Base-by-base conservation (phyloP, 495 filamentous ascomycete genomes). In the Trichoderma reesei region DNA sequence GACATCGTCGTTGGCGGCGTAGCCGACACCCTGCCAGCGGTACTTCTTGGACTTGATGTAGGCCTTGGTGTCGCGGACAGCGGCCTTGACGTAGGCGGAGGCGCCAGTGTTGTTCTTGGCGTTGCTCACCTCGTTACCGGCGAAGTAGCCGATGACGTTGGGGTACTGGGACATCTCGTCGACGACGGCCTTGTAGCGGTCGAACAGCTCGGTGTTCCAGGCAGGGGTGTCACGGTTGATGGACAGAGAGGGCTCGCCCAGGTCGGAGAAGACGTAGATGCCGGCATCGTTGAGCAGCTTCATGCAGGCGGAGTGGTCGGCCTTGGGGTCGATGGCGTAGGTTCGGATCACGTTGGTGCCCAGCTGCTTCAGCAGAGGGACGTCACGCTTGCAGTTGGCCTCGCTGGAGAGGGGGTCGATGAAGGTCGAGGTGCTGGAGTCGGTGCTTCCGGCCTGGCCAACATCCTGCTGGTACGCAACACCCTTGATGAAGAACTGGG, bases 81-180 rank as follows among this genome's bases (percentile, higher is more conserved):
- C 92, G 64, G 94, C 94, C 82, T 98, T 98, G 71, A 96, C 93
- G 70, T 88, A 98, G 60, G 93, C 90, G 61, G 88, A 91, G 41
- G 92, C 91, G 66, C 79, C 79, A 34, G 93, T 97, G 75, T 92
- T 96, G 72, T 81, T 86, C 44, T 80, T 75, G 65, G 84, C 82
- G 80, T 98, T 97, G 68, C 90, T 89, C 64, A 98, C 92, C 75
- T 98, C 94, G 73, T 98, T 98, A 61, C 94, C 94, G 34, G 92
- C 90, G 74, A 98, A 97, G 84, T 97, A 98, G 66, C 94, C 94
- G 61, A 98, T 82, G 51, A 87, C 84, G 74, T 98, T 98, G 74
- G 79, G 84, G 76, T 96, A 97, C 66, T 86, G 77, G 56, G 81
- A 76, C 63, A 98, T 75, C 56, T 83, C 82, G 71, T 98, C 92